Percentiles rank a stretch among this genome's conserved stretches.
phyloP scores from a whole-genome alignment of 495 filamentous ascomycete species.

The Rhypophila decipiens region DNA sequence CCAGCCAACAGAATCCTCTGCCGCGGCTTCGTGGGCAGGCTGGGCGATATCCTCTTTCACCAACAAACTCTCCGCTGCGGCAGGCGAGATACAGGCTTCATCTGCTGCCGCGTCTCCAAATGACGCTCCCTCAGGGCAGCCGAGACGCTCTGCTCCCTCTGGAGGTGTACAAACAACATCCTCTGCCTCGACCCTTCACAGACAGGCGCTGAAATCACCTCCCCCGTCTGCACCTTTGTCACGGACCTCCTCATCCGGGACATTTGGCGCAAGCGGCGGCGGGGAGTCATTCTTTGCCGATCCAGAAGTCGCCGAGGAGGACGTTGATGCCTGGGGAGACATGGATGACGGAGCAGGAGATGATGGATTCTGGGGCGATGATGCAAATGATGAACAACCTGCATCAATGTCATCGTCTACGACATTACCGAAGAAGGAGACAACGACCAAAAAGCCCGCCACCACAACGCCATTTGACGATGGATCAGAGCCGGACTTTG shows the following conservation, averaged over 20 bases:
- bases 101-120: conserved; percentile 7
- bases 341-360: conserved; percentile 49
- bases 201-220: conserved; percentile 47
- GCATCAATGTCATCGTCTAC: conserved; percentile 31
- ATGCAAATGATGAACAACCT: conserved; percentile 34
- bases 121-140: conserved; percentile 11
- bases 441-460: conserved; percentile 13
- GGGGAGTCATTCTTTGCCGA: conserved; percentile 40
- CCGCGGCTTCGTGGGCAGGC: conserved; percentile 64
- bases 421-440: conserved; percentile 20
- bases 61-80: conserved; percentile 77
- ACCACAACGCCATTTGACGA: conserved; percentile 62
- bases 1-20: conserved; percentile 50
- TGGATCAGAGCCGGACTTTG: conserved; percentile 85
- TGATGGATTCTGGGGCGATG: conserved; percentile 44
- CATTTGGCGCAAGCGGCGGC: conserved; percentile 29
- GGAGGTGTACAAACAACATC: conserved; percentile 23
- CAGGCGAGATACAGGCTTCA: conserved; percentile 66
- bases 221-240: conserved; percentile 33
- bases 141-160: conserved; percentile 21
- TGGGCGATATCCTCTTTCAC: conserved; percentile 99
- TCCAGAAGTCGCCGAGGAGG: conserved; percentile 36
- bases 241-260: conserved; percentile 36
- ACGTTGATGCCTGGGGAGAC: conserved; percentile 67
- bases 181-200: conserved; percentile 47